phyloP scores from a whole-genome alignment of 2,329 filamentous ascomycete species.

The Penicillium sp. region DNA sequence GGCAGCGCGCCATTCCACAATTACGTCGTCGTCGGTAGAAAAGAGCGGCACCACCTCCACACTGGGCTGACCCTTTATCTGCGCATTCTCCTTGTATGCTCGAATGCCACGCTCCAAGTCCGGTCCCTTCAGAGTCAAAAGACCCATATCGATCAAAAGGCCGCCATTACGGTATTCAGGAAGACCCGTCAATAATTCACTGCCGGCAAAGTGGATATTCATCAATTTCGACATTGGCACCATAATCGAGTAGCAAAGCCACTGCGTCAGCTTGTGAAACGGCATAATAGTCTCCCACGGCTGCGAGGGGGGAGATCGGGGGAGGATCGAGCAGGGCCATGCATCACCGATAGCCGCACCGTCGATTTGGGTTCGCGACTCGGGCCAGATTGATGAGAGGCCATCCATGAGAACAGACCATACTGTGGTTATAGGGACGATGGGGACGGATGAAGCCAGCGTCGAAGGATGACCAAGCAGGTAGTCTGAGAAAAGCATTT shows the following conservation, averaged over 20 bases:
- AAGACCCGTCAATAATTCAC: constrained; percentile 78
- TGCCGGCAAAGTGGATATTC: constrained; percentile 75
- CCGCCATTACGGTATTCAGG: constrained; percentile 93
- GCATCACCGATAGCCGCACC: constrained; percentile 87
- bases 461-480: constrained; percentile 89
- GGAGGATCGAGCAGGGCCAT: constrained; percentile 86
- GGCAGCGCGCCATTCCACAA: constrained; percentile 75
- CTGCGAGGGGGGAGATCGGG: constrained; percentile 61
- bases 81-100: constrained; percentile 67
- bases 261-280: constrained; percentile 93
- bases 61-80: constrained; percentile 67
- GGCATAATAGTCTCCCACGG: constrained; percentile 80
- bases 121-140: constrained; percentile 70
- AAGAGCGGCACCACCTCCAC: constrained; percentile 74
- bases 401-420: constrained; percentile 91
- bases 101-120: constrained; percentile 70
- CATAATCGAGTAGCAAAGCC: constrained; percentile 93
- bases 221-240: constrained; percentile 81
- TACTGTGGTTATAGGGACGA: constrained; percentile 80
- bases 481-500: constrained; percentile 61
- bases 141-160: constrained; percentile 78
- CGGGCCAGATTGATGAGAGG: constrained; percentile 82
- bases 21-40: constrained; percentile 69
- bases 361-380: constrained; percentile 80
- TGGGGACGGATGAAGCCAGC: constrained; percentile 81